Conservation (phyloP, 2,329 filamentous ascomycete genomes). For the Ramularia endophylla region DNA sequence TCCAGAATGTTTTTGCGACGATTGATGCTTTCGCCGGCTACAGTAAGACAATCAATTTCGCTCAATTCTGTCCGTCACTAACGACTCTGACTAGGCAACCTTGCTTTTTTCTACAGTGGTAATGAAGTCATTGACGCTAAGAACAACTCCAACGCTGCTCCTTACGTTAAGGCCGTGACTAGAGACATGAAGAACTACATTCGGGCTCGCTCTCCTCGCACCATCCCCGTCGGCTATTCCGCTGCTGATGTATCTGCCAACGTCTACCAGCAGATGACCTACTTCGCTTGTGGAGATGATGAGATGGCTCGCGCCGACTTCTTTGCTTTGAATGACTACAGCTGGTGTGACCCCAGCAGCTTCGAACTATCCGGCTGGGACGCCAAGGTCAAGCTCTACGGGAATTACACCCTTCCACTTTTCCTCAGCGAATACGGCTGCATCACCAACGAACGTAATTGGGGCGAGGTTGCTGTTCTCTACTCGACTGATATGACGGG, state of each 20-base stretch:
- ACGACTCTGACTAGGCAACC: slow-evolving; percentile 53
- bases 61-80: not conserved
- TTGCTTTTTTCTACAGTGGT: slow-evolving; percentile 73
- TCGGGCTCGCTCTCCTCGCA: slow-evolving; percentile 59
- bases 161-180: slow-evolving; percentile 66
- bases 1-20: slow-evolving; percentile 80
- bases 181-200: slow-evolving; percentile 79
- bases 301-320: slow-evolving; percentile 74
- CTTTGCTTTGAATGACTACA: slow-evolving; percentile 86
- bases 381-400: slow-evolving; percentile 80
- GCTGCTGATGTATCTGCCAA: slow-evolving; percentile 80
- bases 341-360: slow-evolving; percentile 68
- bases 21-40: slow-evolving; percentile 79
- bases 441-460: slow-evolving; percentile 71
- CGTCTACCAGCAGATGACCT: slow-evolving; percentile 76
- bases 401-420: slow-evolving; percentile 77
- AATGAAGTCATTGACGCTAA: slow-evolving; percentile 68
- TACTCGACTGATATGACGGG: slow-evolving; percentile 77
- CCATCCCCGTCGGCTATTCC: slow-evolving; percentile 75
- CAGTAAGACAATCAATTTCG: slow-evolving; percentile 43
- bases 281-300: slow-evolving; percentile 88
- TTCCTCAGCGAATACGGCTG: slow-evolving; percentile 96
- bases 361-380: slow-evolving; percentile 73
- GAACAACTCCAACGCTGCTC: slow-evolving; percentile 57
- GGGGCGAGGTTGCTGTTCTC: slow-evolving; percentile 70